Evolutionary conservation across 306 rosid species (phyloP).

Genomic region (Cotoneaster glaucophyllus): DNA sequence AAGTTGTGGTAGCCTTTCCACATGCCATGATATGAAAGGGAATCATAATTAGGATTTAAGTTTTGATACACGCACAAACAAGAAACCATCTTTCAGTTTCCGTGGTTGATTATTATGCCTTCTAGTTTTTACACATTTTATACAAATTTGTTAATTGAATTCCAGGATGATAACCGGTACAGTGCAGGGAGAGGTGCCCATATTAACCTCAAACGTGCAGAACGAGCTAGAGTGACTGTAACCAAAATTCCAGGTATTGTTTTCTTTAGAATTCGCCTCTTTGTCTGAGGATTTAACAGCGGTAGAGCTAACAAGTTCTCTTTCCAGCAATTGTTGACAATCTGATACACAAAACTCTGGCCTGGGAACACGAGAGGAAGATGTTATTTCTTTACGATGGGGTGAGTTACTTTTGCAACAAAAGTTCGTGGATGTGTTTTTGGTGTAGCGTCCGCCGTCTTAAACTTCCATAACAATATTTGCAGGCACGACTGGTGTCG

Average conservation of each 20-base stretch:
- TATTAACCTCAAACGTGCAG: constrained; percentile 92
- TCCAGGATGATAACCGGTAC: constrained; percentile 80
- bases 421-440: constrained; percentile 6
- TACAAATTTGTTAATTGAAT: neutral
- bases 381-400: constrained; percentile 74
- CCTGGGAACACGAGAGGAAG: constrained; percentile 85
- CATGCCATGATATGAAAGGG: constrained; percentile 1
- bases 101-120: neutral
- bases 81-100: neutral
- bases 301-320: constrained; percentile 25
- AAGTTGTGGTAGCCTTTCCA: constrained; percentile 5
- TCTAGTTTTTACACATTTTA: too few species aligned
- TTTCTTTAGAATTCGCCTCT: constrained; percentile 3
- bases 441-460: neutral
- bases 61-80: neutral
- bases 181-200: constrained; percentile 93
- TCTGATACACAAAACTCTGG: constrained; percentile 62
- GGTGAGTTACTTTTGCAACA: constrained; percentile 41
- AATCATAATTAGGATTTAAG: neutral
- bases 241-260: constrained; percentile 86
- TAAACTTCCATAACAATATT: constrained; percentile 7
- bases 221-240: constrained; percentile 76
- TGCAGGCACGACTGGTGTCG: constrained; percentile 73
- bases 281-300: neutral
- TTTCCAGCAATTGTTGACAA: constrained; percentile 82